Base-by-base conservation (phyloP, 768 basidiomycete genomes). In the Boletus sensibilis region DNA sequence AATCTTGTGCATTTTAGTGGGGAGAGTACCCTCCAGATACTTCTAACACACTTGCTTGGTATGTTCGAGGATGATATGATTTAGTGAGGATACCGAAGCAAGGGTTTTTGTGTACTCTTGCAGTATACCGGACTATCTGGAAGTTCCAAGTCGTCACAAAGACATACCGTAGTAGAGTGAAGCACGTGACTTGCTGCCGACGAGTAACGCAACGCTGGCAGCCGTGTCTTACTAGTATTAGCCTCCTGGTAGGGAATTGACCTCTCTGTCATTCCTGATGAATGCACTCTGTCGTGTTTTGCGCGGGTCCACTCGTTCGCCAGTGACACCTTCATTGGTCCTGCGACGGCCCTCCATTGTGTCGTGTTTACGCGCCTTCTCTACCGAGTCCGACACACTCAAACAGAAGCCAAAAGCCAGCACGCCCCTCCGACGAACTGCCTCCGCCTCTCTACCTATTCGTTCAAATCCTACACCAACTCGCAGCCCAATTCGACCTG, bases 391-490 rank as follows among this genome's bases (percentile, higher is more conserved):
- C 18, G 68, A 70, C 48, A 44, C 51, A 0, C 59, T 59, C 53
- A 86, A 86, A 63, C 76, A 82, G 38, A 92, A 90, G 68, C 90
- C 90, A n/a, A 93, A 92, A 67, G 84, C 86, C 18, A 81, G 85
- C 6, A 92, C 92, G 5, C 82, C 91, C 2, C 80, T 93, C 5
- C 82, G 94, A 43, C 84, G 93, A 44, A 82, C 92, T 8, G 94
- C 94, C 16, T 82, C 90, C 16, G 93, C 83, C 6, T 97, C 94
- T 3, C 78, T 91, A 41, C 87, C 92, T 8, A 91, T 96, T 58
- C 88, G 94, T 48, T 79, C 86, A 23, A 94, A 90, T 62, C 91
- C 90, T 11, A 94, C 90, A 4, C 89, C 90, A 8, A 94, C 94
- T 11, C 82, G 90, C 42, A 83, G 90, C 42, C 79, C 85, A 33